A percentile compares a stretch with the other conserved stretches of the same genome.
These are phyloP conservation scores for Suhomyces panamericanus DNA, from an alignment of 1,139 yeast genomes.

Conservation along the genomic window DNA sequence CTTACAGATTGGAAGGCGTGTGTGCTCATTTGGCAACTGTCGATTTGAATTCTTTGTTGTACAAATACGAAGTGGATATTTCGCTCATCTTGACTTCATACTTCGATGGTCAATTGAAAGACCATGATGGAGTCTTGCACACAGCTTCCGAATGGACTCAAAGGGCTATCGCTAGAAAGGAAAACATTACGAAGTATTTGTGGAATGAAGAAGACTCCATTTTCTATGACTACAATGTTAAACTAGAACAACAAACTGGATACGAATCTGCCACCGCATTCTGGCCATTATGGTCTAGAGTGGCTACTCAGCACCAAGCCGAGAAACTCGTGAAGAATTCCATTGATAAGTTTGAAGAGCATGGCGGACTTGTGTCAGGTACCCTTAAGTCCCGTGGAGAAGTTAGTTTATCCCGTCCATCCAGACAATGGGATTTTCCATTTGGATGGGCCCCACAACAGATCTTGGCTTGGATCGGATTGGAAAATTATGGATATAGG, in stretches of 20 bases:
- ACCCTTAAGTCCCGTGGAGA: conserved; percentile 76
- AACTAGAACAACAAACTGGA: conserved; percentile 52
- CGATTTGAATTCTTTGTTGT: conserved; percentile 81
- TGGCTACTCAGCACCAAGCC: conserved; percentile 76
- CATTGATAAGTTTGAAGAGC: conserved; percentile 73
- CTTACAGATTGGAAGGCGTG: conserved; percentile 84
- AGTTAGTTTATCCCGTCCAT: conserved; percentile 68
- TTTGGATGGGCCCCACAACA: conserved; percentile 99
- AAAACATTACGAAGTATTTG: conserved; percentile 62
- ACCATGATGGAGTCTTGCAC: conserved; percentile 41
- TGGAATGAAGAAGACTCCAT: conserved; percentile 85
- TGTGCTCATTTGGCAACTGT: conserved; percentile 91
- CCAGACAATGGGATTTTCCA: conserved; percentile 98
- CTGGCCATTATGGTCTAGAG: conserved; percentile 91
- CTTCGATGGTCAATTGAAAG: conserved; percentile 51
- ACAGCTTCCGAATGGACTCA: conserved; percentile 59
- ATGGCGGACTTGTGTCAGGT: conserved; percentile 90
- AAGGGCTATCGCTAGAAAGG: conserved; percentile 56
- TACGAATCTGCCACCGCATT: conserved; percentile 90
- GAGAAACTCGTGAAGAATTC: conserved; percentile 56
- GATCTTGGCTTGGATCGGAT: conserved; percentile 89
- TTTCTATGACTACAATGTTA: conserved; percentile 82
- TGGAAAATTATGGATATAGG: conserved; percentile 68
- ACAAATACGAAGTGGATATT: conserved; percentile 89
- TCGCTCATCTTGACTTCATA: conserved; percentile 59